A percentile compares a stretch with the other conserved stretches of the same genome.
Evolutionary conservation across 148 eudicot genomes (phyloP).

Genomic region (Gaultheria prostrata): DNA sequence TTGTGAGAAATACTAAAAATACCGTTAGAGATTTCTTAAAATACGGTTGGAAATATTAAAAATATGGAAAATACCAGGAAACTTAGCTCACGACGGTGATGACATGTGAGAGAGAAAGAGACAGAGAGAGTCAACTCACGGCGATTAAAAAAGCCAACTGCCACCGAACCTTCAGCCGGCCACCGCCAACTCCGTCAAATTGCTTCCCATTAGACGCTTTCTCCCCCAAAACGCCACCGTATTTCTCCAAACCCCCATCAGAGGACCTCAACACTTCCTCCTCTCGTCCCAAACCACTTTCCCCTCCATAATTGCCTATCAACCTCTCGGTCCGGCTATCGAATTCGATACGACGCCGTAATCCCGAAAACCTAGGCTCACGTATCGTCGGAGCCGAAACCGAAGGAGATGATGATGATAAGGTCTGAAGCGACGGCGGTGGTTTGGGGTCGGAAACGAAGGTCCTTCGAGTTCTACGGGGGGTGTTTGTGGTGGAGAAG

Average conservation of each 20-base stretch:
- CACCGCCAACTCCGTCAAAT: neutral
- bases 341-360: conserved; percentile 26
- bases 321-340: neutral
- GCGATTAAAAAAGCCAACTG: conserved; percentile 22
- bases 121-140: conserved; percentile 13
- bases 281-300: neutral
- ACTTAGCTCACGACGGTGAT: neutral
- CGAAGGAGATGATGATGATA: neutral
- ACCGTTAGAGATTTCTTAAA: no score
- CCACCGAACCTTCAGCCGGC: conserved; percentile 25
- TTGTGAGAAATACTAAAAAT: no score
- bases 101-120: neutral
- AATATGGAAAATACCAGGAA: no score
- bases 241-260: neutral
- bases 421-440: neutral
- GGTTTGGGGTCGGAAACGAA: neutral
- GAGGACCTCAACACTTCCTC: neutral
- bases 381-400: neutral
- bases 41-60: no score
- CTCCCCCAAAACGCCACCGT: conserved; percentile 13
- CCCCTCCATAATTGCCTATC: neutral
- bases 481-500: conserved; percentile 20
- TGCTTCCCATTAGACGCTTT: neutral
- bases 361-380: conserved; percentile 14
- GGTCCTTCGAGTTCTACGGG: conserved; percentile 6